These are phyloP conservation scores for Phlebopus sp. DNA, from an alignment of 1,284 basidiomycete genomes.

Conservation along the genomic window DNA sequence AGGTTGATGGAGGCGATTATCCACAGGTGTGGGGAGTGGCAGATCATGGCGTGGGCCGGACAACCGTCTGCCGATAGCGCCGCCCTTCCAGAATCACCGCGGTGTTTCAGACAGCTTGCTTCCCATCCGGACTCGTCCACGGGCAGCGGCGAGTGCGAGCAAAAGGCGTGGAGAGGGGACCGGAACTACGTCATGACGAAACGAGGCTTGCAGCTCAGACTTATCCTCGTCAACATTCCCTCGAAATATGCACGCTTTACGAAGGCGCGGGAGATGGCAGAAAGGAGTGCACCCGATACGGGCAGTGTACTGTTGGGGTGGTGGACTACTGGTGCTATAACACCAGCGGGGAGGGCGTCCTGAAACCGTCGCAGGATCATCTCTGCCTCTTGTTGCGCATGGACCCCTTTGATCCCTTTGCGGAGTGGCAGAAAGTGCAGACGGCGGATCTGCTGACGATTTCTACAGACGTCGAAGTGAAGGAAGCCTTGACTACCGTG, in stretches of 20 bases:
- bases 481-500: constrained; percentile 13
- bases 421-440: constrained; percentile 25
- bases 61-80: constrained; percentile 26
- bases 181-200: constrained; percentile 32
- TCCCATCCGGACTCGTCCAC: not conserved
- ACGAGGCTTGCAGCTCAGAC: constrained; percentile 29
- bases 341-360: constrained; percentile 22
- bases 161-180: constrained; percentile 25
- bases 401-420: constrained; percentile 31
- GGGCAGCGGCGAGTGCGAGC: not conserved
- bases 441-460: constrained; percentile 28
- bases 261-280: constrained; percentile 14
- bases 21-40: constrained; percentile 29
- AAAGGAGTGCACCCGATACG: constrained; percentile 17
- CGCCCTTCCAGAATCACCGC: constrained; percentile 29
- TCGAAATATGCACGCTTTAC: constrained; percentile 15
- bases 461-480: constrained; percentile 19
- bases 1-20: constrained; percentile 31
- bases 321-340: constrained; percentile 34
- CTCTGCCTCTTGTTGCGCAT: constrained; percentile 27
- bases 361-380: constrained; percentile 27
- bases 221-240: constrained; percentile 24
- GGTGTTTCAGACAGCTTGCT: constrained; percentile 23
- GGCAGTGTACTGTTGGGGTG: constrained; percentile 26
- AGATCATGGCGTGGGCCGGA: constrained; percentile 34